Percentiles rank a stretch among this genome's conserved stretches.
Conservation (phyloP, 2,329 filamentous ascomycete genomes). For the Graphium sp. region DNA sequence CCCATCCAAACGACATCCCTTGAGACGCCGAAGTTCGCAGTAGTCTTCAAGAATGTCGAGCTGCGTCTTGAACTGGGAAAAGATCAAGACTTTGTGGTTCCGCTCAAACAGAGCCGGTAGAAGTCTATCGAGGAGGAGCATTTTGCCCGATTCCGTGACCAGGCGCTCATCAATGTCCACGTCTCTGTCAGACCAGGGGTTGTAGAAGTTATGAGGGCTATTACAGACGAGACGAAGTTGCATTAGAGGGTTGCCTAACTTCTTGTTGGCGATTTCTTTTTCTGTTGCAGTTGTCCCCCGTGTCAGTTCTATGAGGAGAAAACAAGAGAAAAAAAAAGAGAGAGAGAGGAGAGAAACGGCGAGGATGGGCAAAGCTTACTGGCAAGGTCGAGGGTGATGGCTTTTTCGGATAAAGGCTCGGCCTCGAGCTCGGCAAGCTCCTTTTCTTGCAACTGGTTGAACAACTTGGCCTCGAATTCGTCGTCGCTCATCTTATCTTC, state of each 20-base stretch:
- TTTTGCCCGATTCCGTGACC: conserved; percentile 81
- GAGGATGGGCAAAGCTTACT: no score
- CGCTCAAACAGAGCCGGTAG: conserved; percentile 56
- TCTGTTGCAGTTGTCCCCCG: conserved; percentile 32
- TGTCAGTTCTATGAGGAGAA: no score
- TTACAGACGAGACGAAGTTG: conserved; percentile 88
- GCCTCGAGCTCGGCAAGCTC: conserved; percentile 41
- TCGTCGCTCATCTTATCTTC: conserved; percentile 58
- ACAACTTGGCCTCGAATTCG: conserved; percentile 67
- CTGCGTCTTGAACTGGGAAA: conserved; percentile 91
- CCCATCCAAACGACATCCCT: conserved; percentile 80
- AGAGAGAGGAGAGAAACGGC: neutral
- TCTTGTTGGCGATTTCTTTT: conserved; percentile 77
- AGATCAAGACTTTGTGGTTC: conserved; percentile 84
- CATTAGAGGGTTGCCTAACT: conserved; percentile 82
- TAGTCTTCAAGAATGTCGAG: conserved; percentile 85
- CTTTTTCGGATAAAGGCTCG: conserved; percentile 8
- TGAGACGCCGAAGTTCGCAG: conserved; percentile 66
- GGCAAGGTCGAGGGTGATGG: conserved; percentile 56
- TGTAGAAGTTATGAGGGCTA: conserved; percentile 91
- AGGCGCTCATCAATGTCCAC: conserved; percentile 59
- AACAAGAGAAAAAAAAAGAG: neutral
- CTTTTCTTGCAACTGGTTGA: conserved; percentile 35
- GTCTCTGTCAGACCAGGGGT: conserved; percentile 55
- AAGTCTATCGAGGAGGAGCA: conserved; percentile 81